Evolutionary conservation across 169 alveolate species (phyloP), one percentile per base, ranked within the genome.

Genomic region (Plasmodium coatneyi): DNA sequence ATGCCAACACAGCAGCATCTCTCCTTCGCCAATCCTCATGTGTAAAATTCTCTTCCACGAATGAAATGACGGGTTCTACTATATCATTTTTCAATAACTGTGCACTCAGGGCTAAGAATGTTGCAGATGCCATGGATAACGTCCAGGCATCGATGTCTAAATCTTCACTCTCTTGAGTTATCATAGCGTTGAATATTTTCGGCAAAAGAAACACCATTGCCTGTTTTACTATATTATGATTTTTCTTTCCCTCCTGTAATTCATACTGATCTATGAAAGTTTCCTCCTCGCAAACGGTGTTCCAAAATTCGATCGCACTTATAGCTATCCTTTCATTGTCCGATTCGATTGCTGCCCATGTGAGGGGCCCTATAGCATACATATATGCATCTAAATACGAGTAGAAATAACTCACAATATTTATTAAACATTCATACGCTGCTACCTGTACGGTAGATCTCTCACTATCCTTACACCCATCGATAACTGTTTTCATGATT

Each of bases 101-200:
- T 70, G 99, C 97, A 80, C 99, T 97, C 56, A 98, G 95, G 28
- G 98, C 96, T 43, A 98, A 92, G 82, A 98, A 98, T 10, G 97
- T 97, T 32, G 98, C 99, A 25, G 99, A 98, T 12, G 99, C 99
- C 98, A 97, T 97, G 14, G 99, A 97, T 84, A 98, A 96, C 1
- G 99, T 97, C 99, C 99, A 98, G 82, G 98, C 96, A 86, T 97
- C 99, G n/a, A 95, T 95, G 83, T 96, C 98, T 60, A 92, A 54
- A 81, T 97, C 98, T 82, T 97, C 98, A 89, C 92, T 95, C 71
- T 96, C 97, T 84, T 97, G 98, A 81, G 96, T 90, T 49, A 97
- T 95, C 97, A 97, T 95, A 34, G 98, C 97, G 76, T 95, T 95
- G 41, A 97, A 87, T 84, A 97, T 96, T 93, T 96, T 97, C 5